Evolutionary conservation across 768 basidiomycete species (phyloP).

Genomic region (Macrolepiota dolichaula): DNA sequence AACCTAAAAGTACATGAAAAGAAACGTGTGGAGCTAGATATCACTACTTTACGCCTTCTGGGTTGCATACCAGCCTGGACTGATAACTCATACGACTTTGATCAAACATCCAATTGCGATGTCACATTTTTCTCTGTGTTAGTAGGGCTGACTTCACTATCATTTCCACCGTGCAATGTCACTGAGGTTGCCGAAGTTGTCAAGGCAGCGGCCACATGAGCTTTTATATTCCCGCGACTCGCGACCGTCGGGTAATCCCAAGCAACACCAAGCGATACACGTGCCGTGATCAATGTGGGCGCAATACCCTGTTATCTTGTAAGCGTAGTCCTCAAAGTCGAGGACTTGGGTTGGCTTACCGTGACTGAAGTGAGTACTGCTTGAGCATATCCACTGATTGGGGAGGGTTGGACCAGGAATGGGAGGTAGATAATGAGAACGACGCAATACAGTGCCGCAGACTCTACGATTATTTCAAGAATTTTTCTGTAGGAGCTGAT

Average conservation of each 20-base stretch:
- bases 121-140: background rate
- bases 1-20: too few species aligned
- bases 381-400: constrained; percentile 1
- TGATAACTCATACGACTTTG: too few species aligned
- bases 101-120: too few species aligned
- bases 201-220: background rate
- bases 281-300: background rate
- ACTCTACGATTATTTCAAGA: constrained; percentile 5
- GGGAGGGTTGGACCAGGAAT: background rate
- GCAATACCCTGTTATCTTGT: constrained; percentile 1
- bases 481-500: constrained; percentile 1
- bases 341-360: background rate
- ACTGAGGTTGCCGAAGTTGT: background rate
- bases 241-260: background rate
- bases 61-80: too few species aligned
- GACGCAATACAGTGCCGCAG: constrained; percentile 3
- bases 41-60: too few species aligned
- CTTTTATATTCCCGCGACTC: background rate
- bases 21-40: too few species aligned
- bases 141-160: background rate
- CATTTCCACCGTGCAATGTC: background rate
- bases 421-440: constrained; percentile 2
- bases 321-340: background rate
- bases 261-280: constrained; percentile 1
- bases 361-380: background rate